Percentiles rank a stretch among this genome's conserved stretches.
Conservation (phyloP, 2,329 filamentous ascomycete genomes). For the Diaporthe sp. region DNA sequence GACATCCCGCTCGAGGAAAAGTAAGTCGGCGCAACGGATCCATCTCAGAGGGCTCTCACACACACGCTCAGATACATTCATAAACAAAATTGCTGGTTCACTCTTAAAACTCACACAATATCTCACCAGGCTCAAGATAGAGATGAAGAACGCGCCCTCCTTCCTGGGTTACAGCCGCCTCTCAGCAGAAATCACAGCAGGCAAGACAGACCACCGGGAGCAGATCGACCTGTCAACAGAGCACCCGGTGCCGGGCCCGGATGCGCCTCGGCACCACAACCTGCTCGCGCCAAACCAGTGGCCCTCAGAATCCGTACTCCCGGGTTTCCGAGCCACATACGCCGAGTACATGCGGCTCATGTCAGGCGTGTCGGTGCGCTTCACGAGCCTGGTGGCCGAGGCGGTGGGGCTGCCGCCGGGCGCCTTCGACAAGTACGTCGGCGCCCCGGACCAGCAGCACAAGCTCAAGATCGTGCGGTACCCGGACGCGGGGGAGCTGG, state of each 20-base stretch:
- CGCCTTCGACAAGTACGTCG: conserved; percentile 86
- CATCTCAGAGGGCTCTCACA: neutral
- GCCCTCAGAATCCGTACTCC: conserved; percentile 75
- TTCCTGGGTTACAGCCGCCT: conserved; percentile 80
- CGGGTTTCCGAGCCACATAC: conserved; percentile 77
- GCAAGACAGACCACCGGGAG: conserved; percentile 83
- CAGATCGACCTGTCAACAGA: conserved; percentile 90
- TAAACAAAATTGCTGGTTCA: neutral
- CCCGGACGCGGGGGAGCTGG: conserved; percentile 77
- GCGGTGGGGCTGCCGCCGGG: conserved; percentile 78
- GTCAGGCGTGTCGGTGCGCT: conserved; percentile 78
- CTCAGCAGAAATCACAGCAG: conserved; percentile 79
- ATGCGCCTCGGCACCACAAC: conserved; percentile 80
- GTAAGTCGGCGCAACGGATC: conserved; percentile 45
- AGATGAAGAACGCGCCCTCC: conserved; percentile 81
- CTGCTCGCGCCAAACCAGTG: conserved; percentile 85
- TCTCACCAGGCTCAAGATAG: conserved; percentile 69
- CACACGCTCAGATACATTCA: neutral
- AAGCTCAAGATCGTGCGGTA: conserved; percentile 94
- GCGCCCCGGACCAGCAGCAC: conserved; percentile 77
- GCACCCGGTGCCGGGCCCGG: conserved; percentile 74
- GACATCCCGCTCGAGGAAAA: conserved; percentile 83
- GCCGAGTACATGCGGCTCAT: conserved; percentile 83
- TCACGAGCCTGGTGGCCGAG: conserved; percentile 86
- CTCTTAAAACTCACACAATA: neutral